Percentiles rank a stretch among this genome's conserved stretches.
Evolutionary conservation across 805 yeast species (phyloP).

Genomic region (Candida schatavii): DNA sequence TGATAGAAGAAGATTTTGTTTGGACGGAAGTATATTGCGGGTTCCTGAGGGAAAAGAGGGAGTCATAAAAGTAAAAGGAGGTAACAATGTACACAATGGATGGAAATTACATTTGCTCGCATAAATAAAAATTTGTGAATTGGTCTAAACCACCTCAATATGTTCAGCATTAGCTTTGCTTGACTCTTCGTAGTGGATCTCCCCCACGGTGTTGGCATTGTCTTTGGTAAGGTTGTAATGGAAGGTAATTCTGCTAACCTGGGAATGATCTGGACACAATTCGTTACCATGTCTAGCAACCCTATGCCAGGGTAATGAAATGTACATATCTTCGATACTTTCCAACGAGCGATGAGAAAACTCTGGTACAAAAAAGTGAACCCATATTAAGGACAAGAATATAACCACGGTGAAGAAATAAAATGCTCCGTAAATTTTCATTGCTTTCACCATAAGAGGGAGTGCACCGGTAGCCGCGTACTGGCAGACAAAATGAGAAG

Average conservation of each 20-base stretch:
- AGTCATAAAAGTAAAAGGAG: slow-evolving; percentile 13
- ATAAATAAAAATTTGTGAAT: too few species aligned
- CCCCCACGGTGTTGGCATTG: slow-evolving; percentile 10
- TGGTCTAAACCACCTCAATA: too few species aligned
- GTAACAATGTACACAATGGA: slow-evolving; percentile 19
- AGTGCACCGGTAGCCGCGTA: slow-evolving; percentile 53
- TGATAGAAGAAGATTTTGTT: slow-evolving; percentile 52
- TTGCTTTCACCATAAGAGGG: slow-evolving; percentile 44
- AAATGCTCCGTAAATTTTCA: slow-evolving; percentile 49
- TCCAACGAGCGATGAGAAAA: slow-evolving; percentile 47
- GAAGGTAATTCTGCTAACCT: slow-evolving; percentile 28
- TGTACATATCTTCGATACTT: slow-evolving; percentile 47
- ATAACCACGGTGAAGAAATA: slow-evolving; percentile 46
- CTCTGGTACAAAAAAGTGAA: slow-evolving; percentile 49
- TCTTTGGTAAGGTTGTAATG: too few species aligned
- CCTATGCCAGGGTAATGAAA: slow-evolving; percentile 50
- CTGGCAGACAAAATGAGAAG: slow-evolving; percentile 52
- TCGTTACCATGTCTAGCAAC: slow-evolving; percentile 50
- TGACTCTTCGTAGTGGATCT: slow-evolving; percentile 9
- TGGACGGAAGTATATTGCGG: slow-evolving; percentile 58
- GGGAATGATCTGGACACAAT: slow-evolving; percentile 50
- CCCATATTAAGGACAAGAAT: slow-evolving; percentile 37
- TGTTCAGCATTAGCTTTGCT: slow-evolving; percentile 10
- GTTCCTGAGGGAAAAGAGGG: slow-evolving; percentile 21
- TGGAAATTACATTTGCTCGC: slow-evolving; percentile 15